Evolutionary conservation across 2,329 filamentous ascomycete species (phyloP), one percentile per base, ranked within the genome.

Genomic region (Fusarium udum): DNA sequence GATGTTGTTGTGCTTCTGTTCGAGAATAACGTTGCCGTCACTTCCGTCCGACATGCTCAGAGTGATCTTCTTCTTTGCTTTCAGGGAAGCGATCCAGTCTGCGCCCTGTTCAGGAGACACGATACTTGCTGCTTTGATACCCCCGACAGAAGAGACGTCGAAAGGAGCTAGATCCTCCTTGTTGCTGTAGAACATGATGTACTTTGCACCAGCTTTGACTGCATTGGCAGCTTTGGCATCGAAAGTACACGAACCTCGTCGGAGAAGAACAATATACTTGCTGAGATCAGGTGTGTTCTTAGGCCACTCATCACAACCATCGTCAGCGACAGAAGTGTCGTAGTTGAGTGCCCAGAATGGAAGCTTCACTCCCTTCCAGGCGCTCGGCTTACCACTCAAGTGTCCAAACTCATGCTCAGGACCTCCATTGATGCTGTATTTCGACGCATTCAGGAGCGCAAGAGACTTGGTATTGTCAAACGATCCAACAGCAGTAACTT

Each of bases 121-220:
- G 79, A 87, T 86, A 51, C 80, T 85, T 2, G 80, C 78, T 18
- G 79, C 85, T 16, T 77, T 42, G 48, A 87, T 77, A 4, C 78
- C 78, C 0, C 77, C 45, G 3, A 82, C 82, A 3, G 49, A 36
- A 1, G 76, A 70, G 7, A 83, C 80, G 42, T 83, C 79, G 16
- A 83, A 81, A 13, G 75, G 69, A 9, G 77, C 71, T 6, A 84
- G 81, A 20, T 80, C 82, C 12, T 74, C 70, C 24, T 58, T 69
- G 70, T 88, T 89, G 83, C 91, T 91, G 80, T 91, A 92, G 75
- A 90, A 82, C 72, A 92, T 80, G 61, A 92, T 80, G 71, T 91
- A 90, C 76, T 87, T 86, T 56, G 89, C 90, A 16, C 90, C 90
- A 55, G 84, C 84, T 12, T 83, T 84, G 5, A 82, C 85, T 9